phyloP scores from a whole-genome alignment of 2,329 filamentous ascomycete species.

The Delphinella strobiligena region DNA sequence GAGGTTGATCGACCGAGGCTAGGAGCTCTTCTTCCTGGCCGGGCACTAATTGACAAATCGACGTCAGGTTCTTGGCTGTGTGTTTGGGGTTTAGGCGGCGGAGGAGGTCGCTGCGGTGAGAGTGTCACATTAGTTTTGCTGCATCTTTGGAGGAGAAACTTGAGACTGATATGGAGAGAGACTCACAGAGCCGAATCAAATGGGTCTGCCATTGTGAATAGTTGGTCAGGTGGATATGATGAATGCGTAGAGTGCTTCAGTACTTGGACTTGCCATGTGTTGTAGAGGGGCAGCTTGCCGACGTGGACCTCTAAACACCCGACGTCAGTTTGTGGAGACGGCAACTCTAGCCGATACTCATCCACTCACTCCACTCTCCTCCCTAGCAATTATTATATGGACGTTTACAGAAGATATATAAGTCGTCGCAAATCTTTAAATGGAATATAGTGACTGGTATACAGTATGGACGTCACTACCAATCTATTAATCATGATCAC shows the following conservation, averaged over 20 bases:
- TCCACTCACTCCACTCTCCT: not conserved
- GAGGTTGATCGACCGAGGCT: constrained; percentile 91
- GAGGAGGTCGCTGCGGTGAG: constrained; percentile 72
- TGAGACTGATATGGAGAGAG: no score
- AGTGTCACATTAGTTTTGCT: no score
- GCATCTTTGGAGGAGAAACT: no score
- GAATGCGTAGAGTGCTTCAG: no score
- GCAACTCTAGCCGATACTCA: not conserved
- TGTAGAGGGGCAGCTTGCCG: no score
- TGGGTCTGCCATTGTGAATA: constrained; percentile 35
- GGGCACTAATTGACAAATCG: constrained; percentile 78
- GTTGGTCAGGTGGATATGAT: constrained; percentile 1
- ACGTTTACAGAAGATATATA: no score
- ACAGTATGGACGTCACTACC: no score
- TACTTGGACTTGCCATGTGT: no score
- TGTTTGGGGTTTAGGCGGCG: constrained; percentile 92
- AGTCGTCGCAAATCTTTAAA: no score
- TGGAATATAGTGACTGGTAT: no score
- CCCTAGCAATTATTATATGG: not conserved
- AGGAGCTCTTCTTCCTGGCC: constrained; percentile 95
- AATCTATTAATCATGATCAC: no score
- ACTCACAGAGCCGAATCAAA: constrained; percentile 67
- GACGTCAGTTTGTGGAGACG: not conserved
- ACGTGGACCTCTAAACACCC: not conserved
- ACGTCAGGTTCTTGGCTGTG: constrained; percentile 75